Conservation (phyloP, 129 eudicot genomes). For the Flaveria sonorensis region DNA sequence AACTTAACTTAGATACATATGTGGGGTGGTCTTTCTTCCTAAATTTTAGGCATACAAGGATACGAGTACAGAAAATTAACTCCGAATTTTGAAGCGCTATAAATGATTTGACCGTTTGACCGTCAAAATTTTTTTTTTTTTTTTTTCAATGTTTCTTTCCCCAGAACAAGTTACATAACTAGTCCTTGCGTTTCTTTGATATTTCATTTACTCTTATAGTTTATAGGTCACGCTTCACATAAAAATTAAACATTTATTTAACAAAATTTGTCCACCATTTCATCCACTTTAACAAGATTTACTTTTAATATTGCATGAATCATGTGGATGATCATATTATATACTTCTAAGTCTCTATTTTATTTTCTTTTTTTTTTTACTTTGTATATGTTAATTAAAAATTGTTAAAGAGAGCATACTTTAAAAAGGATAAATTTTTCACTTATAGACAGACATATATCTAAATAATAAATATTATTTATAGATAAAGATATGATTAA, state of each 20-base stretch:
- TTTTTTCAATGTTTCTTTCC: neutral
- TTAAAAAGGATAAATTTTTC: too few relatives aligned
- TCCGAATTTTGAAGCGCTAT: neutral
- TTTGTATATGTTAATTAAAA: too few relatives aligned
- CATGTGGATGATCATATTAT: neutral
- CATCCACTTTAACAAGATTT: neutral
- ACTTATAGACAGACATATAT: too few relatives aligned
- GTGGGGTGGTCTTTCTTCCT: too few relatives aligned
- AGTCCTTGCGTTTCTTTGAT: neutral
- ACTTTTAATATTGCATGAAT: neutral
- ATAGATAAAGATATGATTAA: too few relatives aligned
- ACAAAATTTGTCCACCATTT: neutral
- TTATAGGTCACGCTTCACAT: neutral
- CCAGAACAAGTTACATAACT: neutral
- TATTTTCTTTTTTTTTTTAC: neutral
- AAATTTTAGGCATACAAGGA: neutral
- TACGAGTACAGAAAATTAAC: neutral
- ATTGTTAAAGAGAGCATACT: too few relatives aligned
- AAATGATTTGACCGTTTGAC: slow-evolving; percentile 22
- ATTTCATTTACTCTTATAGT: neutral
- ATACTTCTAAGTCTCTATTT: too few relatives aligned
- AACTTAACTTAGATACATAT: too few relatives aligned
- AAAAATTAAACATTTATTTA: neutral
- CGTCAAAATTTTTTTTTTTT: neutral
- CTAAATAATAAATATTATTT: too few relatives aligned